Evolutionary conservation across 176 grass and related monocot genomes (phyloP), one percentile per base, ranked within the genome.

Genomic region (Microstegium vimineum): DNA sequence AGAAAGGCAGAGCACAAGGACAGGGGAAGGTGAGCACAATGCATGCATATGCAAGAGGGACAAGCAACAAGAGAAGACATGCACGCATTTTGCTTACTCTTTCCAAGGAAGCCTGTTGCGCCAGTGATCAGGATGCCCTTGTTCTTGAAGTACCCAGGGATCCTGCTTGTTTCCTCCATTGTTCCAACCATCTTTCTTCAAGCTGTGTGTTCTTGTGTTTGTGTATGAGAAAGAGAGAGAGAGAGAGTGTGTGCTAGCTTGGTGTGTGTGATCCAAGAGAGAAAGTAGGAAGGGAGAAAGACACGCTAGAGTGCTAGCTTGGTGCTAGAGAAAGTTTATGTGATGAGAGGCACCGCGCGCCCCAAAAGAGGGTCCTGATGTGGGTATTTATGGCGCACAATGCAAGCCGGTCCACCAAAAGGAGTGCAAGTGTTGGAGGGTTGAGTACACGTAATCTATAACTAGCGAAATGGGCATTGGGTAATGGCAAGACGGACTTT

Each of bases 51-150:
- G 49, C 17, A 52, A 22, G 13, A 52, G 17, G 8, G 49, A 52
- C 49, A 52, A 15, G 32, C 42, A n/a, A n/a, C n/a, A n/a, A 47
- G 81, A 74, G 6, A n/a, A 40, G 35, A n/a, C 8, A 64, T n/a
- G 36, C 8, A 68, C 62, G 51, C 15, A n/a, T n/a, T n/a, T 43
- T 34, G 74, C 84, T 31, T 92, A 97, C 94, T 89, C 87, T 94
- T 97, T 34, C 87, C 94, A 36, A 94, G 87, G 60, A 97, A 97
- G 18, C 94, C 94, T 30, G 94, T 97, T 57, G 92, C 89, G 30
- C 94, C 92, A 6, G 92, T 97, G 86, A 97, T 88, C 10, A 97
- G 88, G 18, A 92, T 33, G 76, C 61, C 92, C 90, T 97, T 97
- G 83, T 86, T 87, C 83, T 89, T 90, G 81, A 94, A 97, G 70